These are phyloP conservation scores for Nepenthes mirabilis DNA, from an alignment of 148 eudicot species.

Conservation along the genomic window DNA sequence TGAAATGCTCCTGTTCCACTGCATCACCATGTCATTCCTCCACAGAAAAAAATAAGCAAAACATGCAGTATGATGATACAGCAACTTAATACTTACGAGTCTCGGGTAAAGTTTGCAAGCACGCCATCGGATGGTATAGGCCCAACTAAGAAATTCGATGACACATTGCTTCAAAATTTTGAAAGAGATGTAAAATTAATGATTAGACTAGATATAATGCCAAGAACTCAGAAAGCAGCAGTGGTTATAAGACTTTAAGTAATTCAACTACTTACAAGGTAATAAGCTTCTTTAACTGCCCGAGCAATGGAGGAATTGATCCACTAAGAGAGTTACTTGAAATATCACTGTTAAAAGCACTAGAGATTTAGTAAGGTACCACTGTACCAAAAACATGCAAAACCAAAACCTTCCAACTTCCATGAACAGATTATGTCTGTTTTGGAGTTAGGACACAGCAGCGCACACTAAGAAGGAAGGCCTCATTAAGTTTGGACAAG, in stretches of 20 bases:
- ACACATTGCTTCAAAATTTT: constrained; percentile 61
- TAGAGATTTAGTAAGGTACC: constrained; percentile 3
- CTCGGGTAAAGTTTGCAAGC: constrained; percentile 46
- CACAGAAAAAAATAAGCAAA: background rate
- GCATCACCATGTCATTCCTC: background rate
- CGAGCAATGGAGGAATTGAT: constrained; percentile 71
- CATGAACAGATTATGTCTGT: background rate
- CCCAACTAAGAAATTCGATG: constrained; percentile 80
- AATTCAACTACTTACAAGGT: constrained; percentile 45
- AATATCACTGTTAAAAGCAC: constrained; percentile 50
- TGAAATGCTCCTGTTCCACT: too few relatives aligned
- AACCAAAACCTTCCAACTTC: background rate
- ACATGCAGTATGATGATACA: background rate
- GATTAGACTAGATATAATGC: background rate
- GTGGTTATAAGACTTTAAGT: constrained; percentile 3
- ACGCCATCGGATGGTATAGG: constrained; percentile 66
- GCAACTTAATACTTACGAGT: constrained; percentile 48
- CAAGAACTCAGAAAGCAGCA: background rate
- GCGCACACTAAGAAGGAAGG: too few relatives aligned
- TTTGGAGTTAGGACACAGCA: too few relatives aligned
- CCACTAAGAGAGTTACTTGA: constrained; percentile 85
- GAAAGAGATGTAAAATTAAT: constrained; percentile 5
- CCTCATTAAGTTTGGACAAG: too few relatives aligned
- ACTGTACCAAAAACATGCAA: background rate
- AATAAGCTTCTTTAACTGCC: constrained; percentile 56